Percentiles rank a stretch among this genome's conserved stretches.
Evolutionary conservation across 208 protist species (phyloP).

Genomic region (Histomonas meleagridis): DNA sequence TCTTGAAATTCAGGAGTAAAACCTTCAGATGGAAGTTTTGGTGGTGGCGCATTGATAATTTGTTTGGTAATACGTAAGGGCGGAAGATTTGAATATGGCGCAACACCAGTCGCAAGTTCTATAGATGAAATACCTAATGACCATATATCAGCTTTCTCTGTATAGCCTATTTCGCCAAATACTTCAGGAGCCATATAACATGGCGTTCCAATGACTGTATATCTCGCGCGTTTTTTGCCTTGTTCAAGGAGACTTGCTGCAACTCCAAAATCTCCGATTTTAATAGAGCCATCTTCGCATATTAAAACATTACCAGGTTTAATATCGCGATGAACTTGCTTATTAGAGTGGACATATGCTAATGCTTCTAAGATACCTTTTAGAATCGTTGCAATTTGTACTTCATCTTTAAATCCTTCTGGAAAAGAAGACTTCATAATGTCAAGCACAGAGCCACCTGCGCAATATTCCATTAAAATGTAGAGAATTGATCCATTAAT

Average conservation of each 20-base stretch:
- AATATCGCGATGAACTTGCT: not conserved
- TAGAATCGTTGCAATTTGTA: not conserved
- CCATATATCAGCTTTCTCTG: not conserved
- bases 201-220: not conserved
- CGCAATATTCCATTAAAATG: not conserved
- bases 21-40: not conserved
- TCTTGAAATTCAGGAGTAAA: not conserved
- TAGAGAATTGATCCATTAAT: not conserved
- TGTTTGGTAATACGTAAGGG: not conserved
- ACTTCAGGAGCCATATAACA: not conserved
- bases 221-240: not conserved
- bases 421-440: not conserved
- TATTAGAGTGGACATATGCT: not conserved
- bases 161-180: not conserved
- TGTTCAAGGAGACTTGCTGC: not conserved
- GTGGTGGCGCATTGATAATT: not conserved
- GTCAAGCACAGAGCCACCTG: not conserved
- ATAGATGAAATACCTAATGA: not conserved
- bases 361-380: not conserved
- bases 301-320: not conserved
- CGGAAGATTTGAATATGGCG: not conserved
- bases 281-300: not conserved
- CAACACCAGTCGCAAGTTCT: not conserved
- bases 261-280: slow-evolving; percentile 7
- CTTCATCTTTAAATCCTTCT: not conserved